Evolutionary conservation across 495 filamentous ascomycete species (phyloP).

Genomic region (Choiromyces venosus): DNA sequence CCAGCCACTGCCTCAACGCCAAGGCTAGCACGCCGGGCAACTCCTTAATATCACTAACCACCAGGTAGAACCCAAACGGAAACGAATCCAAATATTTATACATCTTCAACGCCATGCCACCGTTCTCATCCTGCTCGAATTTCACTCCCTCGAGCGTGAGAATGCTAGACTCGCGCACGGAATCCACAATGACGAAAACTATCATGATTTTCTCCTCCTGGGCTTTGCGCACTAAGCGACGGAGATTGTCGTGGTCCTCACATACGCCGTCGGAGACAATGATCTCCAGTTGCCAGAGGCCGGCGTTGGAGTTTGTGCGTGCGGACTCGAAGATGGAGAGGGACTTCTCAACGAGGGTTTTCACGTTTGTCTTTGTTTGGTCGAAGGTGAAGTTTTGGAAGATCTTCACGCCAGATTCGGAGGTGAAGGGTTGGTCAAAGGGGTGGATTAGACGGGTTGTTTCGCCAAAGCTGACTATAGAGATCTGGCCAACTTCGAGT

Average conservation of each 20-base stretch:
- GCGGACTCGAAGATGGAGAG: constrained; percentile 71
- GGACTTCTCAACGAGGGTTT: constrained; percentile 65
- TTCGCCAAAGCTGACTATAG: constrained; percentile 82
- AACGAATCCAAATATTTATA: constrained; percentile 90
- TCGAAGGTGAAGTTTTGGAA: constrained; percentile 81
- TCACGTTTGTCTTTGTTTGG: constrained; percentile 78
- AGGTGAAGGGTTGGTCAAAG: constrained; percentile 74
- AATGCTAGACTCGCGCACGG: constrained; percentile 59
- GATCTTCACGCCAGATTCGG: constrained; percentile 72
- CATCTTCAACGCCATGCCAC: constrained; percentile 67
- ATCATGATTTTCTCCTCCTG: constrained; percentile 95
- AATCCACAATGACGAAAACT: constrained; percentile 93
- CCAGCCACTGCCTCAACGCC: constrained; percentile 92
- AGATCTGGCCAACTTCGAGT: constrained; percentile 87
- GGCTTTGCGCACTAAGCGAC: constrained; percentile 73
- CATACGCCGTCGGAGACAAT: constrained; percentile 92
- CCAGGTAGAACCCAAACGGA: constrained; percentile 91
- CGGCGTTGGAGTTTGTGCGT: constrained; percentile 55
- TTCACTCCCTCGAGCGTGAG: constrained; percentile 73
- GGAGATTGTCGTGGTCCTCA: constrained; percentile 77
- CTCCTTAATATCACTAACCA: constrained; percentile 86
- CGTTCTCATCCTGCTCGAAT: constrained; percentile 60
- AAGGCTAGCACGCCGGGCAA: constrained; percentile 81
- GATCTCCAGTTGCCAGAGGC: constrained; percentile 94
- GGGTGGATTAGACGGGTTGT: constrained; percentile 81